phyloP scores from a whole-genome alignment of 2,329 filamentous ascomycete species.

The Cylindrodendrum hubeiense region DNA sequence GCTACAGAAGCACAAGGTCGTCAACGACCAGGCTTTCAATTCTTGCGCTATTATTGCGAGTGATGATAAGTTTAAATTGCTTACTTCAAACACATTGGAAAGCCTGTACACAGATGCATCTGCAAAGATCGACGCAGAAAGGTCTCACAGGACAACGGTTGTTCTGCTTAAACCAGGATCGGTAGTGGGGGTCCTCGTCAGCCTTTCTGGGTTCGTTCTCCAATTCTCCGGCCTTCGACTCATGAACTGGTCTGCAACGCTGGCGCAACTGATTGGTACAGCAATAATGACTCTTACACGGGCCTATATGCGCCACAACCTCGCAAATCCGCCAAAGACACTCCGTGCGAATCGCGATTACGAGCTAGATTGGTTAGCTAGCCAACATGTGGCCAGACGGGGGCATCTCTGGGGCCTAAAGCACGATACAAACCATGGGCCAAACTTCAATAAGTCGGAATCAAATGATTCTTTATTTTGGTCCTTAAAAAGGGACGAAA shows the following conservation, averaged over 20 bases:
- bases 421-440: too few species aligned
- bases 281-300: constrained; percentile 41
- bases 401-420: too few species aligned
- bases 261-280: constrained; percentile 41
- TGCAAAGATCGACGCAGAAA: too few species aligned
- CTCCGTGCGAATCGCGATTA: constrained; percentile 25
- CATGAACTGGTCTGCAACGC: constrained; percentile 41
- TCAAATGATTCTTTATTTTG: too few species aligned
- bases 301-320: constrained; percentile 37
- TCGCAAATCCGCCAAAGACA: background rate
- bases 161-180: background rate
- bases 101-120: too few species aligned
- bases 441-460: too few species aligned
- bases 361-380: constrained; percentile 47
- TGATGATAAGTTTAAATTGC: background rate
- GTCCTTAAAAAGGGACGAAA: too few species aligned
- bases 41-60: background rate
- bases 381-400: too few species aligned
- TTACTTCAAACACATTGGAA: constrained; percentile 21
- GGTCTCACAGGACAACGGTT: background rate
- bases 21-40: background rate
- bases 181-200: constrained; percentile 25
- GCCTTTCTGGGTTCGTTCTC: constrained; percentile 41
- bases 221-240: constrained; percentile 47
- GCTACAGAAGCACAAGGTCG: background rate